Evolutionary conservation across 441 rosid species (phyloP), one percentile per base, ranked within the genome.

Genomic region (Aquilaria agallochum): DNA sequence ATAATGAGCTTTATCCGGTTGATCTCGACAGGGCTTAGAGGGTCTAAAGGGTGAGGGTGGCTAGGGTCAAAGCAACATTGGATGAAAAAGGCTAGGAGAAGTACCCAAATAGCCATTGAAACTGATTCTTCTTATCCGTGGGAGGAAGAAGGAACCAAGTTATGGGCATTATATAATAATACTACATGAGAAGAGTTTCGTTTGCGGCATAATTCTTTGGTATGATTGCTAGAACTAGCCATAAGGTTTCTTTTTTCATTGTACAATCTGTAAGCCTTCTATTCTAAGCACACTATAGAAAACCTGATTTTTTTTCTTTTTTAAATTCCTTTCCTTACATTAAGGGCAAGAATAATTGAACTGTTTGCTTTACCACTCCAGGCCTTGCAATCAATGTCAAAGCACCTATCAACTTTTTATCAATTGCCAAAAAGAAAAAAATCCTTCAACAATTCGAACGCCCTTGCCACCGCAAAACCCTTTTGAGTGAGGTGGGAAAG

Each of bases 21-120:
- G 72, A 88, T 75, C 75, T 88, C 97, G 2, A 76, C 52, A 2
- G 84, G 71, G 36, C 56, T 73, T 2, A 88, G 80, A 51, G 96
- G 86, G 64, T 88, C 91, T 40, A 88, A 76, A 10, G 97, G 96
- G 71, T 88, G 88, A 70, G 64, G 63, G 60, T 71, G 59, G 74
- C 76, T 31, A 45, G 58, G 44, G n/a, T 31, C 51, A 46, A 54
- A 60, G 47, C 50, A 70, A 66, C 61, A 68, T 47, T 72, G 77
- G 11, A 80, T 60, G 55, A 68, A 50, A 73, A 81, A 56, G 53
- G 66, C 52, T 62, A 83, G 58, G 56, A 71, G 15, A 46, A 69
- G 49, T 53, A 68, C 36, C 42, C 61, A 52, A 66, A 60, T 55
- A 50, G 59, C 45, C 94, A 89, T 85, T 59, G 73, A 48, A 58